Percentiles rank a stretch among this genome's conserved stretches.
Evolutionary conservation across 257 asterid species (phyloP).

Genomic region (Galeopsis tetrahit): DNA sequence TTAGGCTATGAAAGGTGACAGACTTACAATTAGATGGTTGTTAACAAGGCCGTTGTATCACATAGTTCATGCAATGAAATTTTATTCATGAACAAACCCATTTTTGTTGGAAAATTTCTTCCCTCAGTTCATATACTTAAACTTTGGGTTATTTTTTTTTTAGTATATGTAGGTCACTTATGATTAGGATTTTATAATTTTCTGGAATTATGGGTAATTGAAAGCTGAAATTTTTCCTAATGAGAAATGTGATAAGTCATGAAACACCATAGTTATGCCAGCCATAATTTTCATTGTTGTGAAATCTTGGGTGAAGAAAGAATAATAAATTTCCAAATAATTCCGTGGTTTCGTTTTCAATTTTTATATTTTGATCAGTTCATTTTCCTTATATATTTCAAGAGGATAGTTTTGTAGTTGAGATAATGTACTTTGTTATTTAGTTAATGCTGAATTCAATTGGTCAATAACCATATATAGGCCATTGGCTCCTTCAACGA

Average conservation of each 20-base stretch:
- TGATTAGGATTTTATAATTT: neutral
- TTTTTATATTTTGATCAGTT: no score
- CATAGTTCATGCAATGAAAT: neutral
- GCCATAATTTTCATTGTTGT: neutral
- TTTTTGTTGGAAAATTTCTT: neutral
- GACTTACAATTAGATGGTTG: neutral
- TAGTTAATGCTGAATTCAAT: neutral
- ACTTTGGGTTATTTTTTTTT: neutral
- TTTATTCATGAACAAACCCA: neutral
- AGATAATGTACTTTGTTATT: neutral
- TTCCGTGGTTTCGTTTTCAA: no score
- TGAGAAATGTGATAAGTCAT: neutral
- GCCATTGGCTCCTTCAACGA: neutral
- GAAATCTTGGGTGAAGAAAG: neutral
- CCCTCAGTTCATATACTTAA: neutral
- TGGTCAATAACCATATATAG: neutral
- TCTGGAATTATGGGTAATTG: neutral
- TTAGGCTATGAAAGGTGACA: neutral
- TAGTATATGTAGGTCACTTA: neutral
- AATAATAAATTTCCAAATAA: no score
- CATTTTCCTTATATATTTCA: neutral
- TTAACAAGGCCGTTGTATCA: slow-evolving; percentile 4
- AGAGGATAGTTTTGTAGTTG: neutral
- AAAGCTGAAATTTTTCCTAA: neutral
- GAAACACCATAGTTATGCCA: neutral